Evolutionary conservation across 2,329 filamentous ascomycete species (phyloP), one percentile per base, ranked within the genome.

Genomic region (Botryotinia narcissicola): DNA sequence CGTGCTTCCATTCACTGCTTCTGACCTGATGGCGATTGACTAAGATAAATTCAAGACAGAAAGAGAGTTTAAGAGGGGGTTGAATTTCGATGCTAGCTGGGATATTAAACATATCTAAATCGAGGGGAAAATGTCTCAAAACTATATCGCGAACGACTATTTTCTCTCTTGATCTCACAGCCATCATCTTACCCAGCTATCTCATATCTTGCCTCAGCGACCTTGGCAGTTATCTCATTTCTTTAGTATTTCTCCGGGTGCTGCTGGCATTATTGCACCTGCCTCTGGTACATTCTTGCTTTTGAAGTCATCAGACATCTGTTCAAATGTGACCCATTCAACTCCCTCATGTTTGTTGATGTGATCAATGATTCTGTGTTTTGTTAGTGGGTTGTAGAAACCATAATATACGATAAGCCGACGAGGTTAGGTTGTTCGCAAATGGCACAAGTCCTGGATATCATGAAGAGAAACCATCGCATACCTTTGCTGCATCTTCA

Each of bases 291-390:
- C 81, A 74, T 90, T 91, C 81, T 87, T 90, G 73, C 84, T 86
- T 84, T 93, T 93, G 81, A 93, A 94, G 54, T 93, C 89, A 79
- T 93, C 90, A 44, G 85, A 88, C 83, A 94, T 92, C 79, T 92
- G 86, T 78, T 88, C 90, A 85, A 93, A 92, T 0, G 89, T 91
- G 0, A 91, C 87, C 85, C 89, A 92, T 76, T 91, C 88, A 0
- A 91, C 88, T 3, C 89, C 85, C 68, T 86, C 85, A 35, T 87
- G 85, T 71, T 84, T 85, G 73, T 90, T 92, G 78, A 93, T 91
- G 72, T 92, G 85, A 76, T 93, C 90, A 75, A 93, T 93, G 48
- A 91, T 86, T 70, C 85, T 95, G 51, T 7, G 18, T 22, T 18
- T 57, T 16, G 37, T 73, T 14, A 73, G 67, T 71, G 0, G 10